These are phyloP conservation scores for Dactylellina parvicollis DNA, from an alignment of 2,329 filamentous ascomycete species.

Conservation along the genomic window DNA sequence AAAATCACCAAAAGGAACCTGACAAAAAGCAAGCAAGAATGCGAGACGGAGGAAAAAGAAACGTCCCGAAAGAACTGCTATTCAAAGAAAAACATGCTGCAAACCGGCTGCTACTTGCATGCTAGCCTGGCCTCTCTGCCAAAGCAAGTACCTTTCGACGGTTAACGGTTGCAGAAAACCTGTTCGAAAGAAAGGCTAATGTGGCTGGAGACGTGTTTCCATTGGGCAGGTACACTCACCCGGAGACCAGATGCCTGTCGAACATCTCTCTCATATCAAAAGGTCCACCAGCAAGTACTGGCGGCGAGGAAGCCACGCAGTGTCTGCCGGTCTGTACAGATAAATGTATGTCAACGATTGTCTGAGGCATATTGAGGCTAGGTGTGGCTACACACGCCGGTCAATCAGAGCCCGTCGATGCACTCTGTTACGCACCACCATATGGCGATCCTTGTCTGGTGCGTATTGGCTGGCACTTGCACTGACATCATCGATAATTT, in stretches of 20 bases:
- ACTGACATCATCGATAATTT: conserved; percentile 23
- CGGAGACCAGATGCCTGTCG: not conserved
- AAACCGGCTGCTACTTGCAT: not conserved
- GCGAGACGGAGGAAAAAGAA: conserved; percentile 19
- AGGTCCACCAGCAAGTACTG: too few relatives aligned
- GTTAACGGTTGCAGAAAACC: conserved; percentile 30
- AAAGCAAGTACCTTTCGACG: too few relatives aligned
- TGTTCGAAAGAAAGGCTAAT: conserved; percentile 6
- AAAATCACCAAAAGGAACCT: not conserved
- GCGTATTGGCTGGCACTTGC: not conserved
- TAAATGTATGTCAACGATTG: too few relatives aligned
- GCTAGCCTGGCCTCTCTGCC: not conserved
- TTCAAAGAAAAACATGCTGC: conserved; percentile 12
- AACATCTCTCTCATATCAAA: not conserved
- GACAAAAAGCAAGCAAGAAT: conserved; percentile 37
- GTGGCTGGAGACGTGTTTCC: conserved; percentile 39
- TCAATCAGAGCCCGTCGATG: not conserved
- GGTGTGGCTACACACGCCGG: conserved; percentile 27
- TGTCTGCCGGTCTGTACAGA: too few relatives aligned
- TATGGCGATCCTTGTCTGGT: not conserved
- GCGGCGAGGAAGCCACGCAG: too few relatives aligned
- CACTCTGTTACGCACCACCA: conserved; percentile 4
- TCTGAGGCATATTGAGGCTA: conserved; percentile 1
- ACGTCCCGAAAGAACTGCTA: conserved; percentile 2
- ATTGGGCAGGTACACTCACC: conserved; percentile 29